Evolutionary conservation across 192 early-diverging fungal genomes (phyloP).

Genomic region (Jimgerdemannia lactiflua): DNA sequence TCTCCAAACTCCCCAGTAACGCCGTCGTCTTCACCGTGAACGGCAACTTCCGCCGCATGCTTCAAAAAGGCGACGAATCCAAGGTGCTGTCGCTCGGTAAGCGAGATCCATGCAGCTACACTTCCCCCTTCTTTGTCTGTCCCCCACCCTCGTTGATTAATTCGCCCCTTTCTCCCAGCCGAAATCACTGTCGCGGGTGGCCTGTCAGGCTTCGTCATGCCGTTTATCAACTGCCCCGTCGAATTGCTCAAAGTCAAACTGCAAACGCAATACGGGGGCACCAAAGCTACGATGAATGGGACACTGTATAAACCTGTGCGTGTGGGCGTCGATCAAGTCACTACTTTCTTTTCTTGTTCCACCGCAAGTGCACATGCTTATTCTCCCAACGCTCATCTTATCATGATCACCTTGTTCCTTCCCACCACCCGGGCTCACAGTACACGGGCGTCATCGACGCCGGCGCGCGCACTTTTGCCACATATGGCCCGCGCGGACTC

Average conservation of each 20-base stretch:
- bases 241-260: constrained; percentile 70
- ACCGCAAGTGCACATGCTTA: neutral
- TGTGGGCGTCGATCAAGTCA: neutral
- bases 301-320: constrained; percentile 24
- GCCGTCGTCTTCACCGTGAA: constrained; percentile 68
- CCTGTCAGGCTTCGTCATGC: constrained; percentile 63
- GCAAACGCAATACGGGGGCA: constrained; percentile 52
- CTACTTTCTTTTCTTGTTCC: no score
- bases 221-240: constrained; percentile 68
- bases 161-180: constrained; percentile 16
- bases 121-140: no score
- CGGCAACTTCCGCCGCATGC: constrained; percentile 52
- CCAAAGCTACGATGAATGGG: no score
- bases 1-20: constrained; percentile 41
- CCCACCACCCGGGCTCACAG: constrained; percentile 20
- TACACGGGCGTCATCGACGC: constrained; percentile 94
- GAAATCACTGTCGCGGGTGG: constrained; percentile 56
- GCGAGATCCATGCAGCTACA: neutral
- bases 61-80: constrained; percentile 43
- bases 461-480: constrained; percentile 68
- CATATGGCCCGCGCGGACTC: constrained; percentile 73
- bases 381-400: neutral
- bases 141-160: neutral
- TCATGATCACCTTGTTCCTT: neutral
- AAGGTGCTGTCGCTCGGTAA: constrained; percentile 47